phyloP scores from a whole-genome alignment of 345 rosid species.

The Combretum micranthum region DNA sequence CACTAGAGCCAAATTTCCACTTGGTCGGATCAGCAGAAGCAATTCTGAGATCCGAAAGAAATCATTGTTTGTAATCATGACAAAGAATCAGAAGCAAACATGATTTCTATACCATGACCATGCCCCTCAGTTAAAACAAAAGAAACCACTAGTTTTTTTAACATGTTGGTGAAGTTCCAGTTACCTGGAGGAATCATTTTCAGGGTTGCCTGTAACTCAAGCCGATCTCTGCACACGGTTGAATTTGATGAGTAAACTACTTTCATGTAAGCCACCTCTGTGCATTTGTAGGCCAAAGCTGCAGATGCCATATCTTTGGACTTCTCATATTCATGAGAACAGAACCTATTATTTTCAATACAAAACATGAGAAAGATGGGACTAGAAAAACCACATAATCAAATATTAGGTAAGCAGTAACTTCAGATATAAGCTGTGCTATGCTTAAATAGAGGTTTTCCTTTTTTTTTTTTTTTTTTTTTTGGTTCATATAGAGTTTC shows the following conservation, averaged over 20 bases:
- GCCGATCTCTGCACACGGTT: constrained; percentile 54
- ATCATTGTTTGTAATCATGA: too few species aligned
- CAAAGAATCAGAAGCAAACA: neutral
- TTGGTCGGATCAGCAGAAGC: too few species aligned
- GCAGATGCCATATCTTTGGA: constrained; percentile 85
- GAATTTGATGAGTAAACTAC: constrained; percentile 62
- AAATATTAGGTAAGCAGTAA: too few species aligned
- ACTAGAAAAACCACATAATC: neutral
- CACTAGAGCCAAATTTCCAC: too few species aligned
- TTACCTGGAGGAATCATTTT: constrained; percentile 84
- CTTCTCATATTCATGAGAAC: constrained; percentile 93
- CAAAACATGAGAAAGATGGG: neutral
- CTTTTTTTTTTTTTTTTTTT: too few species aligned
- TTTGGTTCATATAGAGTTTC: too few species aligned
- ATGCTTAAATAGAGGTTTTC: too few species aligned
- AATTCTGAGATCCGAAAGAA: too few species aligned
- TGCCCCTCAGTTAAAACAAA: neutral
- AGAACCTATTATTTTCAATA: constrained; percentile 48
- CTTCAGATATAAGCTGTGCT: too few species aligned
- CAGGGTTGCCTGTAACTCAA: constrained; percentile 60
- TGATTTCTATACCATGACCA: neutral
- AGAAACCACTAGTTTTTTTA: neutral
- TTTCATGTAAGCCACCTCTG: constrained; percentile 94
- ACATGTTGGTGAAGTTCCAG: constrained; percentile 3
- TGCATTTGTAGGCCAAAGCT: constrained; percentile 95